Evolutionary conservation across 2,329 filamentous ascomycete genomes (phyloP).

Genomic region (Hypomyces perniciosus): DNA sequence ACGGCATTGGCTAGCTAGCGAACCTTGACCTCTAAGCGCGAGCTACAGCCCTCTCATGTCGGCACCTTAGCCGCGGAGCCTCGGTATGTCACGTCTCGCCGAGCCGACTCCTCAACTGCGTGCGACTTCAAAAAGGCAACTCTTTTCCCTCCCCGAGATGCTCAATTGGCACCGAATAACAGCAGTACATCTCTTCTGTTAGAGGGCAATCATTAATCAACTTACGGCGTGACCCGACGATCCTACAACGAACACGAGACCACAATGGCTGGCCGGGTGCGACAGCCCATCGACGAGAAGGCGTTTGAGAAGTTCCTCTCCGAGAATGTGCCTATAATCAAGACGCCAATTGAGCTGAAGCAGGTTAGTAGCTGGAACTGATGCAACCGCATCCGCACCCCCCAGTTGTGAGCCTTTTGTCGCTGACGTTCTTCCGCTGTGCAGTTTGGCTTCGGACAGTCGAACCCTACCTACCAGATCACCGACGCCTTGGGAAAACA

Average conservation of each 20-base stretch:
- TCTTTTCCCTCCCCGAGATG: background rate
- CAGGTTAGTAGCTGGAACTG: slow-evolving; percentile 53
- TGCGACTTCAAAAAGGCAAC: background rate
- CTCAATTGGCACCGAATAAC: too few relatives aligned
- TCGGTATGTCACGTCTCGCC: slow-evolving; percentile 6
- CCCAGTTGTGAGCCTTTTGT: background rate
- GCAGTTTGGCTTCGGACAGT: slow-evolving; percentile 95
- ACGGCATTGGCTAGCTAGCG: background rate
- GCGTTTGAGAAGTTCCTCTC: slow-evolving; percentile 75
- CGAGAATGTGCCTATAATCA: slow-evolving; percentile 74
- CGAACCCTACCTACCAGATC: slow-evolving; percentile 93
- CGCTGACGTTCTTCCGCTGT: slow-evolving; percentile 7
- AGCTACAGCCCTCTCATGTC: too few relatives aligned
- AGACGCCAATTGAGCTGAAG: slow-evolving; percentile 77
- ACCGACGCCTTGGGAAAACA: slow-evolving; percentile 62
- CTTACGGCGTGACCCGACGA: background rate
- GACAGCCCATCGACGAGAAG: slow-evolving; percentile 82
- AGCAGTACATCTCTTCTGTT: too few relatives aligned
- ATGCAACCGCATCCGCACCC: background rate
- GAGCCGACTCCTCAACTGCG: background rate
- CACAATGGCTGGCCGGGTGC: slow-evolving; percentile 74
- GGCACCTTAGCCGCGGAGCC: slow-evolving; percentile 3
- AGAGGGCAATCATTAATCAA: background rate
- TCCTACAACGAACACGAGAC: background rate
- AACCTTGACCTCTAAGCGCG: too few relatives aligned